phyloP scores from a whole-genome alignment of 306 rosid species.

The Dryas alaskensis region DNA sequence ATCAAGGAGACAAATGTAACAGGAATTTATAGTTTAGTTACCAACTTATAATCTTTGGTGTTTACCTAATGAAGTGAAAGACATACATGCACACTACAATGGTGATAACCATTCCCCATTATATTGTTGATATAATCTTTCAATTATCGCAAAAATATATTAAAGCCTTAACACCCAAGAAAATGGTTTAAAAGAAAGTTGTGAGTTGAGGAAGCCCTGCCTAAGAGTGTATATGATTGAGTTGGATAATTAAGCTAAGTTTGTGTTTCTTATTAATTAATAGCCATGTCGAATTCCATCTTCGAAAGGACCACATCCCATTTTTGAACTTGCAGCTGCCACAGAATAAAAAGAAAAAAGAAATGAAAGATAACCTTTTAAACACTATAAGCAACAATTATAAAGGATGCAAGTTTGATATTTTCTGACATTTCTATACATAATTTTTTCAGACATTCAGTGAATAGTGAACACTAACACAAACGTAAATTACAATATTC shows the following conservation, averaged over 20 bases:
- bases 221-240: neutral
- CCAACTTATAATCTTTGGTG: neutral
- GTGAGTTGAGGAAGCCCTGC: neutral
- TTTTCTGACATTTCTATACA: neutral
- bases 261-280: neutral
- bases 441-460: neutral
- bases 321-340: too few species aligned
- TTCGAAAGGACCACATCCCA: too few species aligned
- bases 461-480: neutral
- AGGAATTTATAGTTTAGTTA: neutral
- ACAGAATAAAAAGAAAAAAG: too few species aligned
- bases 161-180: neutral
- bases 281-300: too few species aligned
- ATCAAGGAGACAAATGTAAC: neutral
- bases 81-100: neutral
- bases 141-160: too few species aligned
- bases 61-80: neutral
- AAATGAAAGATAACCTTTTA: neutral
- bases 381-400: neutral
- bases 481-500: neutral
- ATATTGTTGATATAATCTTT: neutral
- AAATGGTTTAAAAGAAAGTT: slow-evolving; percentile 8
- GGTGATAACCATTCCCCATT: neutral
- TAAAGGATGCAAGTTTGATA: too few species aligned
- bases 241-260: neutral